A percentile compares a stretch with the other conserved stretches of the same genome.
These are phyloP conservation scores for Mucor indicus DNA, from an alignment of 371 early-diverging fungal genomes.

Conservation along the genomic window DNA sequence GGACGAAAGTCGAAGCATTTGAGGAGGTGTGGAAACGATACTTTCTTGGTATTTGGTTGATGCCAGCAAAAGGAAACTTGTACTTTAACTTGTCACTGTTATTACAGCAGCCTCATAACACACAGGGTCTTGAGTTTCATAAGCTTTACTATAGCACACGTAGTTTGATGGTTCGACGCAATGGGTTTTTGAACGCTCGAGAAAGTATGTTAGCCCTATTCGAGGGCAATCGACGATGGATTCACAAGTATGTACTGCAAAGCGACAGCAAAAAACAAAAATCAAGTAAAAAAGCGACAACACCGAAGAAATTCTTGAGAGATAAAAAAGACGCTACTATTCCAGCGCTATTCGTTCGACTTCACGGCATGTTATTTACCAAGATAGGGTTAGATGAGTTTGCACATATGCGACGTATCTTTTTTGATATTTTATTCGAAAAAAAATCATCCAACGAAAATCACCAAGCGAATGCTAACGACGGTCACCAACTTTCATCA, in stretches of 20 bases:
- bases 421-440: conserved; percentile 33
- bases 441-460: background rate
- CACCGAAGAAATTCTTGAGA: background rate
- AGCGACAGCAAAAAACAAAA: conserved; percentile 12
- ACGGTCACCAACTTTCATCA: conserved; percentile 3
- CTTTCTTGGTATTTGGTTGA: conserved; percentile 53
- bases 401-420: conserved; percentile 29
- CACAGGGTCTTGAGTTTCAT: conserved; percentile 25
- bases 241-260: conserved; percentile 6
- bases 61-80: conserved; percentile 54
- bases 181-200: conserved; percentile 44
- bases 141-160: conserved; percentile 42
- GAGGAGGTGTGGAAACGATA: conserved; percentile 54
- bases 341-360: conserved; percentile 46
- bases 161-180: conserved; percentile 46
- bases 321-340: conserved; percentile 13
- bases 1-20: conserved; percentile 25
- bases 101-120: conserved; percentile 7
- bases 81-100: conserved; percentile 42
- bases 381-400: conserved; percentile 65
- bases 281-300: background rate
- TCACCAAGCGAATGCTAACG: background rate
- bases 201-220: conserved; percentile 42
- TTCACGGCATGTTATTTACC: conserved; percentile 67
- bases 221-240: conserved; percentile 45